These are phyloP conservation scores for Beauveria asiatica DNA, from an alignment of 2,329 filamentous ascomycete genomes.

Conservation along the genomic window DNA sequence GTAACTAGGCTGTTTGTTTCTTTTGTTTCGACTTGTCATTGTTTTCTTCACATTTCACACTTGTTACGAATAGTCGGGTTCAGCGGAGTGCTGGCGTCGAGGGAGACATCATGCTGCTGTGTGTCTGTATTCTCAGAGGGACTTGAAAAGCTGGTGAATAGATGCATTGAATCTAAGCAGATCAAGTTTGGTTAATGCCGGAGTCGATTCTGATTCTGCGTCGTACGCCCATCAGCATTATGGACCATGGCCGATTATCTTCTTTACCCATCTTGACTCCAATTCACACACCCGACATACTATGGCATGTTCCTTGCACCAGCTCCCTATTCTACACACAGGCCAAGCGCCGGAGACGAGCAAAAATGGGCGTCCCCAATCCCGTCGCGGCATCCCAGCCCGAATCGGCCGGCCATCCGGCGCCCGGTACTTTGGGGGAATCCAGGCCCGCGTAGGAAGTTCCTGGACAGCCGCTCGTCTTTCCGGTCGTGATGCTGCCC, in stretches of 20 bases:
- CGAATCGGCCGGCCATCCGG: conserved; percentile 21
- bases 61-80: neutral
- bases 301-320: no score
- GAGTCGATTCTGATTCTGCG: no score
- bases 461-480: conserved; percentile 24
- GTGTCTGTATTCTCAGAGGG: no score
- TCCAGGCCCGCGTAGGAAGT: conserved; percentile 17
- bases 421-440: conserved; percentile 20
- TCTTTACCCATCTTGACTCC: neutral
- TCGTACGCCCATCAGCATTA: no score
- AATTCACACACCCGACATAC: neutral
- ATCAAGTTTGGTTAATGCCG: no score
- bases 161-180: no score
- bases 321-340: neutral
- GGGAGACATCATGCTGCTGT: neutral
- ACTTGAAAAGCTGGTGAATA: no score
- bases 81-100: neutral
- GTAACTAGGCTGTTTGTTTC: neutral
- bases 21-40: neutral
- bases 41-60: neutral
- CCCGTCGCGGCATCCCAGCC: conserved; percentile 34
- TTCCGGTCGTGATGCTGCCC: conserved; percentile 27
- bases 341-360: conserved; percentile 19
- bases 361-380: conserved; percentile 37
- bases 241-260: no score